These are phyloP conservation scores for Podospora fimiseda DNA, from an alignment of 495 filamentous ascomycete genomes.

Conservation along the genomic window DNA sequence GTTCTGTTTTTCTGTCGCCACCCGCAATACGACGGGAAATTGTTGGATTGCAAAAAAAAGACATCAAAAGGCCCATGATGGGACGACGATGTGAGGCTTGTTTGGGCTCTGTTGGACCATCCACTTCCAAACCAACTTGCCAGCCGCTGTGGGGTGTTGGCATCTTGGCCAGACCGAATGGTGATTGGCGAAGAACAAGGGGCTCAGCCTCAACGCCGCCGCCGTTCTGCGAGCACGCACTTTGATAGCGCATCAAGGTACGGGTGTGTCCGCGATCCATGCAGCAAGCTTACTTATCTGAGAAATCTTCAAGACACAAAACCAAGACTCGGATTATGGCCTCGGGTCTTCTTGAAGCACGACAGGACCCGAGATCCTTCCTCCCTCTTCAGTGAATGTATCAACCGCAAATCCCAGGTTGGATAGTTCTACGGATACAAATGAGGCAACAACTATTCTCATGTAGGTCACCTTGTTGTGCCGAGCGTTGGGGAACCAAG, in stretches of 20 bases:
- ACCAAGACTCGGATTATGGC: background rate
- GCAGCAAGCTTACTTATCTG: constrained; percentile 10
- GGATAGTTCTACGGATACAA: too few species aligned
- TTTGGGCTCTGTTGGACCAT: background rate
- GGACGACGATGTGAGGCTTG: too few species aligned
- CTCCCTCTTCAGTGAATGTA: background rate
- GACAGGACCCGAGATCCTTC: background rate
- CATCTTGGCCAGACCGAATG: background rate
- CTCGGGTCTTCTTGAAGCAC: background rate
- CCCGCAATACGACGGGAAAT: background rate
- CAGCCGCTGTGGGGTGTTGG: background rate
- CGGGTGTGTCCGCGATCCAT: constrained; percentile 21
- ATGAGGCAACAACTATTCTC: background rate
- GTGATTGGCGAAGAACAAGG: constrained; percentile 11
- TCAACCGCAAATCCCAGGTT: background rate
- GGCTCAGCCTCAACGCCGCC: constrained; percentile 23
- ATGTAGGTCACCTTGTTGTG: constrained; percentile 4
- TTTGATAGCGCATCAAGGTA: constrained; percentile 18
- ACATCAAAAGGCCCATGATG: too few species aligned
- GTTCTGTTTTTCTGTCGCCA: background rate
- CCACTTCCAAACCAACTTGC: background rate
- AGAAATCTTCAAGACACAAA: background rate
- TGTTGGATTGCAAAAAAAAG: too few species aligned
- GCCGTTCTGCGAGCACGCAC: constrained; percentile 11
- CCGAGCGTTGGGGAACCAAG: background rate